Conservation (phyloP, 176 grass and related monocot species). For the Lolium rigidum region DNA sequence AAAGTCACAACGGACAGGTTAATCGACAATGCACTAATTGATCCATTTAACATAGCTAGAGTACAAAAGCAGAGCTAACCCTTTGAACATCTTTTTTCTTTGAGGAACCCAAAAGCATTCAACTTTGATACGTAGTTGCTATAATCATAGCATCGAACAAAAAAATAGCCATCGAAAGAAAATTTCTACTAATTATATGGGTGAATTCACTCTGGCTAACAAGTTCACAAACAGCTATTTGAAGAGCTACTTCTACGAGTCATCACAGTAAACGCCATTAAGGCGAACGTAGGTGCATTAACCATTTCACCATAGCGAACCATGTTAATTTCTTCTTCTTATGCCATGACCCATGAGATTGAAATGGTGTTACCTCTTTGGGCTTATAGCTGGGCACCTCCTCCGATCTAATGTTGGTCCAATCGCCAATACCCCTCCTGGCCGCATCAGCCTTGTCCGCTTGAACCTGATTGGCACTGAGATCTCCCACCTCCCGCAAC, state of each 20-base stretch:
- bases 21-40: not conserved
- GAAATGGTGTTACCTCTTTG: conserved; percentile 34
- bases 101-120: not conserved
- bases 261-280: not conserved
- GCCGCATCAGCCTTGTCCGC: conserved; percentile 4
- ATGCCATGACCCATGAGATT: conserved; percentile 11
- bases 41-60: not conserved
- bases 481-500: conserved; percentile 36
- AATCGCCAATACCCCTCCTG: conserved; percentile 4
- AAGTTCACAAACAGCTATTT: not conserved
- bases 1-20: not conserved
- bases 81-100: not conserved
- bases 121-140: not conserved
- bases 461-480: conserved; percentile 32
- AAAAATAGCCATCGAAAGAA: not conserved
- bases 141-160: too few relatives aligned
- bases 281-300: not conserved
- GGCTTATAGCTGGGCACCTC: not conserved
- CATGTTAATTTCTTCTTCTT: conserved; percentile 9
- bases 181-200: not conserved
- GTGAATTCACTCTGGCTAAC: not conserved
- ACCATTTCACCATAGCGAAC: not conserved
- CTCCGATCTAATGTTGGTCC: not conserved
- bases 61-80: not conserved
- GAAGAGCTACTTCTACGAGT: not conserved